phyloP scores from a whole-genome alignment of 1,284 basidiomycete genomes.

The Cutaneotrichosporon sp. region DNA sequence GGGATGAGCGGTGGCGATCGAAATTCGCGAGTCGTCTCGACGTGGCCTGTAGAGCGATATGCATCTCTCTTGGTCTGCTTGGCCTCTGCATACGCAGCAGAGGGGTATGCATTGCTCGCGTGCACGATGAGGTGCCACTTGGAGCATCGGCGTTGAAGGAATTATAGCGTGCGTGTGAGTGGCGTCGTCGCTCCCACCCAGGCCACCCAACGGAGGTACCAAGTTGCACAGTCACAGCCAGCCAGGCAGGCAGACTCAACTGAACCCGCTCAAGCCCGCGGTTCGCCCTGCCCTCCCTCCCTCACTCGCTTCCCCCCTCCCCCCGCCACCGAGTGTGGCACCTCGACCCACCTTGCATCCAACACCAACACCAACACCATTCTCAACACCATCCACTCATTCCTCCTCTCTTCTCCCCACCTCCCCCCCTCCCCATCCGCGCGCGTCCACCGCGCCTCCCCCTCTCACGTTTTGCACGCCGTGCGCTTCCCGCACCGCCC shows the following conservation, averaged over 20 bases:
- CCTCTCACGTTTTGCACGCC: not conserved
- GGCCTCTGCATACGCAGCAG: too few species aligned
- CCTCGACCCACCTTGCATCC: not conserved
- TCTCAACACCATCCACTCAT: slow-evolving; percentile 1
- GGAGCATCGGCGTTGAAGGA: not conserved
- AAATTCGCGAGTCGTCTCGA: not conserved
- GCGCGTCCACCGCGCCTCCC: not conserved
- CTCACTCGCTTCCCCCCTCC: not conserved
- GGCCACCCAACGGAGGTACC: too few species aligned
- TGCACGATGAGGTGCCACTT: not conserved
- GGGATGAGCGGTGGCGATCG: not conserved
- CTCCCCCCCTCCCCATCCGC: not conserved
- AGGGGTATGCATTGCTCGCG: not conserved
- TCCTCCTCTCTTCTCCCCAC: not conserved
- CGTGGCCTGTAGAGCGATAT: not conserved
- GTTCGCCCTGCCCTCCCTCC: not conserved
- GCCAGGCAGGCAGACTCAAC: too few species aligned
- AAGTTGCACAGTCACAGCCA: too few species aligned
- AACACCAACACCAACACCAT: not conserved
- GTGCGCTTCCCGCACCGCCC: not conserved
- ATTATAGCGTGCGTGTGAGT: not conserved
- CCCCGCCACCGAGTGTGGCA: slow-evolving; percentile 1
- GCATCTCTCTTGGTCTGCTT: not conserved
- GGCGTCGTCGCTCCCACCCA: not conserved
- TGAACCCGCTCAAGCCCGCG: not conserved